Base-by-base conservation (phyloP, 495 filamentous ascomycete genomes). In the Immersiella caudata region DNA sequence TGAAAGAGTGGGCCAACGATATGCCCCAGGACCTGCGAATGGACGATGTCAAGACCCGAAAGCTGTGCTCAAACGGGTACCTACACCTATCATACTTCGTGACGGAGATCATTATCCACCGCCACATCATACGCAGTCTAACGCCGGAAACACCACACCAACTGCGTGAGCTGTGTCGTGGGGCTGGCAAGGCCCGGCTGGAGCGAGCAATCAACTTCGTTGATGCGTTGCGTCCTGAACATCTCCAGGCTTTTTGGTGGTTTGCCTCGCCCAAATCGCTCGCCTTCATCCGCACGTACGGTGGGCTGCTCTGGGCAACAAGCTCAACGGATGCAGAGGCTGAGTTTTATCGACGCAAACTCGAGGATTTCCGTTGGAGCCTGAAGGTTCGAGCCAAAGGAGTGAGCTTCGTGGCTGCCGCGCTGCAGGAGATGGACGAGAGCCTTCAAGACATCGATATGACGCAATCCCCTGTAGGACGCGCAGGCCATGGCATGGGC, bases 301-400 rank as follows among this genome's bases (percentile, higher is more conserved):
- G 85, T 50, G 79, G 77, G 6, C 82, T 93, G n/a, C 84, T 94
- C 0, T 89, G 88, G 78, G 88, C 90, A 36, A 90, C 89, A 0
- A 69, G 68, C 49, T 88, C 89, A 0, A 87, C 85, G 6, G 81
- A 83, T 24, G 90, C 92, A 70, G 91, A 94, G 75, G 88, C 89
- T n/a, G 89, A 90, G 33, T 93, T 93, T 75, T 94, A 94, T 78
- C 84, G 86, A 26, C 78, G 85, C 8, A 83, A 90, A 6, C 79
- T 93, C 6, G 83, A 83, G 51, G 91, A 93, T 76, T 93, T 91
- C 72, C 79, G 88, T 57, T 94, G 91, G 91, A 93, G 90, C 0
- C 79, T 94, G 16, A 74, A 72, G 55, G 73, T 74, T 25, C 67
- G 73, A 24, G 68, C 68, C 6, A 74, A 74, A 64, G 70, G 73